Conservation (phyloP, 2,329 filamentous ascomycete genomes). For the Colletotrichum falcatum region DNA sequence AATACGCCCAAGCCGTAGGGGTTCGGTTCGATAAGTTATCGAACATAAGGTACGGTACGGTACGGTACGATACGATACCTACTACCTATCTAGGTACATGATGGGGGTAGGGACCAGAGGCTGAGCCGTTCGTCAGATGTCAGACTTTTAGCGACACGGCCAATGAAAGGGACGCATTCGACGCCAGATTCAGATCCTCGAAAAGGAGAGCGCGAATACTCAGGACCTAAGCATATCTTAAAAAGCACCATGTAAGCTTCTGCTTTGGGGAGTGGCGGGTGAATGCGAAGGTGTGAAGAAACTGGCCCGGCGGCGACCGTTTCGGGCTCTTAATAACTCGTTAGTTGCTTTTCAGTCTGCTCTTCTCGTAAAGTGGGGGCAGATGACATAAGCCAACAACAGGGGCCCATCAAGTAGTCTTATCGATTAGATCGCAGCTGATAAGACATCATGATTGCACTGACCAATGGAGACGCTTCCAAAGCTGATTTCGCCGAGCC, state of each 20-base stretch:
- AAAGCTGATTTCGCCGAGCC: conserved; percentile 23
- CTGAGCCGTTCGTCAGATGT: conserved; percentile 27
- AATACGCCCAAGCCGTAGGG: too few species aligned
- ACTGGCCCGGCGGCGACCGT: neutral
- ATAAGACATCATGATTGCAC: neutral
- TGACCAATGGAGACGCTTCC: conserved; percentile 19
- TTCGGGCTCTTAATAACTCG: neutral
- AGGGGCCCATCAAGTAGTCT: too few species aligned
- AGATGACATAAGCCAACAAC: too few species aligned
- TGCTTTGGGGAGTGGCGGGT: neutral
- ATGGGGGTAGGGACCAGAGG: conserved; percentile 27
- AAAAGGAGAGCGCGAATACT: neutral
- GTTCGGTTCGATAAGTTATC: too few species aligned
- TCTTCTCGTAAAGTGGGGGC: too few species aligned
- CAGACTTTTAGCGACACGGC: neutral
- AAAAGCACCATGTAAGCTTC: neutral
- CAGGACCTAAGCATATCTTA: neutral
- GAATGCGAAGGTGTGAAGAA: conserved; percentile 24
- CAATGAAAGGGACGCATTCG: neutral
- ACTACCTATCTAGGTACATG: neutral
- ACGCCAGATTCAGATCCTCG: too few species aligned
- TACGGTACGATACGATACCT: neutral
- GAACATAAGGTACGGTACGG: too few species aligned
- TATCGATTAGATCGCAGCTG: neutral
- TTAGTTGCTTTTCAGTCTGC: too few species aligned